Conservation (phyloP, 179 eudicot species). For the Pouteria campechiana region DNA sequence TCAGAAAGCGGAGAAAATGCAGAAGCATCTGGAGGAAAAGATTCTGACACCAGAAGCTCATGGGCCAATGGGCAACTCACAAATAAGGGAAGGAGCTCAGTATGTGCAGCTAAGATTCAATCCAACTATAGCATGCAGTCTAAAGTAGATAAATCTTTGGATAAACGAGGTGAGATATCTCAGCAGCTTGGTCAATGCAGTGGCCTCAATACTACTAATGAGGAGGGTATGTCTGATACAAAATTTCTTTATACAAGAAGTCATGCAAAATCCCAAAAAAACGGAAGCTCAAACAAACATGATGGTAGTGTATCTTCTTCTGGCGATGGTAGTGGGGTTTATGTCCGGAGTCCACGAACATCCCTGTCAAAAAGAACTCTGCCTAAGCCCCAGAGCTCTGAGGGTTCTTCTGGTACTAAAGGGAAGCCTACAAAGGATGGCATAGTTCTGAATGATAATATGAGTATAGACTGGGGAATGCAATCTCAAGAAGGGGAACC, state of each 20-base stretch:
- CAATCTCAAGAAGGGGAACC: constrained; percentile 8
- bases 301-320: constrained; percentile 71
- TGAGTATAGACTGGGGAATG: constrained; percentile 12
- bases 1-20: constrained; percentile 5
- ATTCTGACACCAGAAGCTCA: too few species aligned
- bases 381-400: neutral
- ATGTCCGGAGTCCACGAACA: constrained; percentile 4
- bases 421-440: constrained; percentile 9
- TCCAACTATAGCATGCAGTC: too few species aligned
- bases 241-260: too few species aligned
- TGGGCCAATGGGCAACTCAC: too few species aligned
- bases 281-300: constrained; percentile 29
- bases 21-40: neutral
- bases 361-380: constrained; percentile 10
- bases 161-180: too few species aligned
- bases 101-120: too few species aligned
- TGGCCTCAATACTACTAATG: too few species aligned
- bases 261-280: constrained; percentile 19
- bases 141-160: too few species aligned
- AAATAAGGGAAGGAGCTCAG: too few species aligned
- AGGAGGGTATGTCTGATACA: too few species aligned
- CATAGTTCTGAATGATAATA: neutral
- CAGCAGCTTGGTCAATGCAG: too few species aligned
- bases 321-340: constrained; percentile 54
- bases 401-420: constrained; percentile 3